These are phyloP conservation scores for Dispira simplex DNA, from an alignment of 192 early-diverging fungal species.

Conservation along the genomic window DNA sequence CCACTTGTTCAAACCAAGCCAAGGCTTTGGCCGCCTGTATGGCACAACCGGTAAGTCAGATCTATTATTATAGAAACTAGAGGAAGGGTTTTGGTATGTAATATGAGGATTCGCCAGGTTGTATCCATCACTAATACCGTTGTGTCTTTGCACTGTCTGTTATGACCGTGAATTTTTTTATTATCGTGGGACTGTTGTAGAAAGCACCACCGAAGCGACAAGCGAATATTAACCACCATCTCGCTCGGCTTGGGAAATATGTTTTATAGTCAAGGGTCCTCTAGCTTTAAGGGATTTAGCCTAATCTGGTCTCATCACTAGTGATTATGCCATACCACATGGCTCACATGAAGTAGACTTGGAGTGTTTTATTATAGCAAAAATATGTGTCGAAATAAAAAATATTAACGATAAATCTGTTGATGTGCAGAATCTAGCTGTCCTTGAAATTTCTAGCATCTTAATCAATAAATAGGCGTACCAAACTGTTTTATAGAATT, in stretches of 20 bases:
- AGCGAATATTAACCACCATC: slow-evolving; percentile 26
- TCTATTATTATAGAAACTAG: neutral
- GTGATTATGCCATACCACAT: too few relatives aligned
- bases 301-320: too few relatives aligned
- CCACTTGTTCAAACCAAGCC: slow-evolving; percentile 18
- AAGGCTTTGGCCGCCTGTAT: slow-evolving; percentile 23
- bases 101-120: too few relatives aligned
- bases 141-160: neutral
- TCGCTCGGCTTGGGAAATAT: slow-evolving; percentile 26
- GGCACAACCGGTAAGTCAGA: slow-evolving; percentile 16
- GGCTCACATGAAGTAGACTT: too few relatives aligned
- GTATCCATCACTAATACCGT: neutral
- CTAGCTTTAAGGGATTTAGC: too few relatives aligned
- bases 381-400: too few relatives aligned
- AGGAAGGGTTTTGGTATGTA: neutral
- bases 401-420: too few relatives aligned
- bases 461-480: too few relatives aligned
- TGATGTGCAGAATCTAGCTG: too few relatives aligned
- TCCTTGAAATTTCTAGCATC: too few relatives aligned
- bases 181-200: neutral
- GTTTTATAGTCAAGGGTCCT: slow-evolving; percentile 15
- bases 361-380: too few relatives aligned
- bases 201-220: slow-evolving; percentile 9
- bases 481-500: too few relatives aligned
- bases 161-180: neutral